Evolutionary conservation across 2,329 filamentous ascomycete species (phyloP).

Genomic region (Apiospora pterosperma): DNA sequence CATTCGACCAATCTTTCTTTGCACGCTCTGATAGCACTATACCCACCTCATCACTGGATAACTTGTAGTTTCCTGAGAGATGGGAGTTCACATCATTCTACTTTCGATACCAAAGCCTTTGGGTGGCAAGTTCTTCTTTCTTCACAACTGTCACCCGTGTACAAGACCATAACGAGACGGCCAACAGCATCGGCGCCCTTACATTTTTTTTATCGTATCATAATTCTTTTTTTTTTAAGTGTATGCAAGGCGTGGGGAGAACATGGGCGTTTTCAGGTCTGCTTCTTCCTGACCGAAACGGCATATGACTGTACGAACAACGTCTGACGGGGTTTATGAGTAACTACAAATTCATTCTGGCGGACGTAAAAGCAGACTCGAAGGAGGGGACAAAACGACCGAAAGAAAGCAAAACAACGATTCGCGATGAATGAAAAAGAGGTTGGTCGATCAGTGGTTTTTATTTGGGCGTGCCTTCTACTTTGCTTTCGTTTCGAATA

Average conservation of each 20-base stretch:
- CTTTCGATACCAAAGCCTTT: slow-evolving; percentile 3
- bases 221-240: slow-evolving; percentile 2
- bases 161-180: slow-evolving; percentile 18
- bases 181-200: slow-evolving; percentile 7
- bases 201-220: slow-evolving; percentile 6
- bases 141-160: slow-evolving; percentile 11
- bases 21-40: slow-evolving; percentile 6
- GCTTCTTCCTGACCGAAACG: slow-evolving; percentile 5
- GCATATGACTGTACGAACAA: slow-evolving; percentile 25
- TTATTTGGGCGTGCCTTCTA: not conserved
- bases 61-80: slow-evolving; percentile 4
- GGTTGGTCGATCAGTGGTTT: not conserved
- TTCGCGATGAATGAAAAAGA: not conserved
- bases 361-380: not conserved
- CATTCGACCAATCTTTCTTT: slow-evolving; percentile 18
- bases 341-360: not conserved
- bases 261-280: slow-evolving; percentile 22
- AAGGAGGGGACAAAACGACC: not conserved
- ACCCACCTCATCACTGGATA: slow-evolving; percentile 3
- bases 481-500: slow-evolving; percentile 1
- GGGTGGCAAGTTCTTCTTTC: not conserved
- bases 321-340: slow-evolving; percentile 24
- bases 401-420: not conserved
- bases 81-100: not conserved
- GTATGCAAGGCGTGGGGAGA: slow-evolving; percentile 20